phyloP scores from a whole-genome alignment of 306 rosid genomes.

The Notholithocarpus densiflorus region DNA sequence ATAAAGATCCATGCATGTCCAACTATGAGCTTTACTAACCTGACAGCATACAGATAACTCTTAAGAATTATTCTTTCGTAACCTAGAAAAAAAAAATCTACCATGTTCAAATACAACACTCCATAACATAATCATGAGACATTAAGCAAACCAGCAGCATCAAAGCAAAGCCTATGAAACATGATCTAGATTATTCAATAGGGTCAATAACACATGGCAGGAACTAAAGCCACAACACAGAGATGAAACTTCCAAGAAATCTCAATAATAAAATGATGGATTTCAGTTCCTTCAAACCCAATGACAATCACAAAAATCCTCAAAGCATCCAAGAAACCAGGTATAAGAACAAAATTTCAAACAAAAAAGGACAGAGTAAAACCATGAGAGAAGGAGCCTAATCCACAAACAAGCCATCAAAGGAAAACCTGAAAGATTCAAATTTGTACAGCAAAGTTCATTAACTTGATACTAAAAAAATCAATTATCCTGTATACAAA shows the following conservation, averaged over 20 bases:
- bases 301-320: background rate
- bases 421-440: background rate
- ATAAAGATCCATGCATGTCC: constrained; percentile 89
- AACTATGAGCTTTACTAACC: constrained; percentile 86
- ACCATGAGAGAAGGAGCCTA: background rate
- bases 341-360: constrained; percentile 11
- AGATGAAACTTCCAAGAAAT: background rate
- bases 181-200: background rate
- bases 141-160: background rate
- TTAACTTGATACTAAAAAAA: background rate
- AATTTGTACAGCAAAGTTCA: background rate
- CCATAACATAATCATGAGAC: background rate
- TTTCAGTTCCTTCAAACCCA: constrained; percentile 1
- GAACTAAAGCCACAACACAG: background rate
- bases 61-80: background rate
- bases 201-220: background rate
- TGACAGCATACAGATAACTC: constrained; percentile 31
- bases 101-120: background rate
- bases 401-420: background rate
- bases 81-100: background rate
- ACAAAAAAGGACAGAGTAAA: constrained; percentile 7
- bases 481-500: background rate
- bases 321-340: background rate
- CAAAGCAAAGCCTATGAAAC: background rate
- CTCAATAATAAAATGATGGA: background rate